Evolutionary conservation across 2,329 filamentous ascomycete species (phyloP).

Genomic region (Colletotrichum theobromicola): DNA sequence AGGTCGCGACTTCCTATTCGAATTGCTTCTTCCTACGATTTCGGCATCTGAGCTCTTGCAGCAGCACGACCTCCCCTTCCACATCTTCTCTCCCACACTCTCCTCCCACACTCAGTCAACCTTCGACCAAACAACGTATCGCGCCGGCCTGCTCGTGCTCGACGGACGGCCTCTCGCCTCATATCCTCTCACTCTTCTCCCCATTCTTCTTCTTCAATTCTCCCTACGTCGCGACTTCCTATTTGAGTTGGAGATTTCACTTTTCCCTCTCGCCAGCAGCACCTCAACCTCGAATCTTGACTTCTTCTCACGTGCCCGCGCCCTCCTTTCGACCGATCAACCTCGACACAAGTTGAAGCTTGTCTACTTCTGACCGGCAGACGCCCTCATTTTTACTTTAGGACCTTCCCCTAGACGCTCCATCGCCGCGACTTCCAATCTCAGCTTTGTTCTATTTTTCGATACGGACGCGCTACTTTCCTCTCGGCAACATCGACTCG

Average conservation of each 20-base stretch:
- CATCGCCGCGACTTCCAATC: background rate
- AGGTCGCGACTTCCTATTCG: background rate
- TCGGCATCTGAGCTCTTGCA: background rate
- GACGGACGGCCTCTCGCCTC: background rate
- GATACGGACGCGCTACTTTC: background rate
- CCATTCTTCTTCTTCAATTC: background rate
- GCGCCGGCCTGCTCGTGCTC: accelerated
- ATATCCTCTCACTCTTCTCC: background rate
- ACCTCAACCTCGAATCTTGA: background rate
- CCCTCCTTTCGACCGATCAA: accelerated
- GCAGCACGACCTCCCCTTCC: background rate
- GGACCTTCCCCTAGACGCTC: no score
- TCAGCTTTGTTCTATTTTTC: no score
- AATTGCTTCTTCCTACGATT: background rate
- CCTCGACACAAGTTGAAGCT: background rate
- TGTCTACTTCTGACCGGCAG: background rate
- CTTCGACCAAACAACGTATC: accelerated
- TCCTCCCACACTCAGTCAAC: background rate
- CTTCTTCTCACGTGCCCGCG: background rate
- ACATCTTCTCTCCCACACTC: background rate
- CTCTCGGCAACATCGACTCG: background rate
- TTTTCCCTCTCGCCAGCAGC: background rate
- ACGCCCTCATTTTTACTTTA: background rate
- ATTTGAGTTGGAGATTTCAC: background rate
- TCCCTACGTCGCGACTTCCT: background rate